These are phyloP conservation scores for Dryadomyces quercus-mongolicae DNA, from an alignment of 2,329 filamentous ascomycete species.

Conservation along the genomic window DNA sequence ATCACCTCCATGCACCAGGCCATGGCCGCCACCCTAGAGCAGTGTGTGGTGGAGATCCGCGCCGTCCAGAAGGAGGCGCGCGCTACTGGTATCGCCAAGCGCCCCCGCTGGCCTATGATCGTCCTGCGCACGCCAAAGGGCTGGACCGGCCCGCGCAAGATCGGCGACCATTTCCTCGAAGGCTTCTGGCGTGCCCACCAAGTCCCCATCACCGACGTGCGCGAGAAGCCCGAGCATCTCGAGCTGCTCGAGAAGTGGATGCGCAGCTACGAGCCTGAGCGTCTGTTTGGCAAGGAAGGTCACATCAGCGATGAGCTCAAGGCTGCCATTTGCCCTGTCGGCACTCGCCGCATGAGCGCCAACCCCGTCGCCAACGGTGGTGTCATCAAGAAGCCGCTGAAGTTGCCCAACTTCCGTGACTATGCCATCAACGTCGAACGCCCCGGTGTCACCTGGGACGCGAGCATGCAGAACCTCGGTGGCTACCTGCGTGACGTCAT, in stretches of 20 bases:
- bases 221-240: conserved; percentile 51
- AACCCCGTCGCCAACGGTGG: conserved; percentile 69
- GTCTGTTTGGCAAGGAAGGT: conserved; percentile 54
- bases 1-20: conserved; percentile 67
- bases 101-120: conserved; percentile 69
- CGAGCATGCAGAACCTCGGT: conserved; percentile 61
- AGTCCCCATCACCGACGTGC: conserved; percentile 61
- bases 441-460: conserved; percentile 41
- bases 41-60: conserved; percentile 57
- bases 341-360: conserved; percentile 60
- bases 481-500: conserved; percentile 57
- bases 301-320: conserved; percentile 50
- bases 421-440: conserved; percentile 53
- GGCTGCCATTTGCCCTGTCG: conserved; percentile 50
- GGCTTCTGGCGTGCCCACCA: conserved; percentile 75
- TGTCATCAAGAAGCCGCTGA: conserved; percentile 51
- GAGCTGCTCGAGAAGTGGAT: conserved; percentile 65
- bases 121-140: conserved; percentile 67
- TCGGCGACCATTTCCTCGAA: conserved; percentile 57
- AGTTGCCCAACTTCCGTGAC: conserved; percentile 56
- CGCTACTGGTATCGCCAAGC: conserved; percentile 54
- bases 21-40: conserved; percentile 66
- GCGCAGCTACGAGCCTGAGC: conserved; percentile 62
- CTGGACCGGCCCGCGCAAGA: conserved; percentile 63
- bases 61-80: conserved; percentile 60